These are phyloP conservation scores for Candida pseudoglaebosa DNA, from an alignment of 805 yeast species.

Conservation along the genomic window DNA sequence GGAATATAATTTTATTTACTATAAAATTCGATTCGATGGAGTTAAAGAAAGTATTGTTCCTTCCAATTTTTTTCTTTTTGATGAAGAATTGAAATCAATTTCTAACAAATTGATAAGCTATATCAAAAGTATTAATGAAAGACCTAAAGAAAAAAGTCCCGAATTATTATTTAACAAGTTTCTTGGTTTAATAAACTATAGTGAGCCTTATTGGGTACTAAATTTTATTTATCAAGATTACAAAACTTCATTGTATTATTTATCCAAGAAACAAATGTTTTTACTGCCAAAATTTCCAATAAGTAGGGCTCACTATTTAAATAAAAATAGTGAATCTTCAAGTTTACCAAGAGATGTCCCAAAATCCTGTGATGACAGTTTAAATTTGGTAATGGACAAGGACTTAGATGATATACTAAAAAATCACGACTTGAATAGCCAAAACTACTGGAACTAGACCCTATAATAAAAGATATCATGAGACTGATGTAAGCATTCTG, in stretches of 20 bases:
- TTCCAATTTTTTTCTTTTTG: neutral
- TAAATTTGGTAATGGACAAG: too few relatives aligned
- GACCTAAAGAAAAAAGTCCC: neutral
- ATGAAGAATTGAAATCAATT: neutral
- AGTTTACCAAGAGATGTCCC: too few relatives aligned
- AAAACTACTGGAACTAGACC: too few relatives aligned
- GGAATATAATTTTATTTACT: neutral
- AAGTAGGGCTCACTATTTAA: too few relatives aligned
- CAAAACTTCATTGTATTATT: neutral
- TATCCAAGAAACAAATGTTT: too few relatives aligned
- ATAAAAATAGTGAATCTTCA: too few relatives aligned
- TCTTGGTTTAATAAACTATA: neutral
- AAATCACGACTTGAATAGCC: too few relatives aligned
- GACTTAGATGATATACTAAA: too few relatives aligned
- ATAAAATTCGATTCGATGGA: neutral
- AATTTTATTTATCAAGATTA: neutral
- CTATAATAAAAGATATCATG: too few relatives aligned
- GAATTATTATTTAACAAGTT: neutral
- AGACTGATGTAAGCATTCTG: too few relatives aligned
- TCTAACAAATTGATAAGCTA: neutral
- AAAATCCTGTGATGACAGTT: too few relatives aligned
- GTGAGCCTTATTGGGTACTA: neutral
- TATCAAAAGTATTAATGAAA: neutral
- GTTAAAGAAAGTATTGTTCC: neutral
- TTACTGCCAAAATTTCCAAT: too few relatives aligned